Evolutionary conservation across 352 stramenopile species (phyloP).

Genomic region (Globisporangium polare): DNA sequence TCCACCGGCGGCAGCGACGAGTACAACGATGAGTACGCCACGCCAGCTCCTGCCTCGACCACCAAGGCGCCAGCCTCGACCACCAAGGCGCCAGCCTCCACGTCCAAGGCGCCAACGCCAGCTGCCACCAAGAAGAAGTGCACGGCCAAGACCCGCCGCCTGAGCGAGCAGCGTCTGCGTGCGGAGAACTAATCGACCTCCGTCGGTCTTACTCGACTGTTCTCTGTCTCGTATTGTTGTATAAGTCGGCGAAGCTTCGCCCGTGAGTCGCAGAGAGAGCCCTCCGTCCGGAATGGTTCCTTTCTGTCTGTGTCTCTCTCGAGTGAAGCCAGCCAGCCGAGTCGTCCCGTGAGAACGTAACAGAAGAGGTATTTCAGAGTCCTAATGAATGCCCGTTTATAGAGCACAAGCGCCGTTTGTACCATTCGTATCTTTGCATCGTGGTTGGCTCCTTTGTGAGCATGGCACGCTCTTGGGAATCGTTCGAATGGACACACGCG

Average conservation of each 20-base stretch:
- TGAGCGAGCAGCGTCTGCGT: slow-evolving; percentile 5
- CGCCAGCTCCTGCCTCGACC: slow-evolving; percentile 5
- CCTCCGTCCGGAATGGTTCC: background rate
- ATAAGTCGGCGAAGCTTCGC: background rate
- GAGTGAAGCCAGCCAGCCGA: background rate
- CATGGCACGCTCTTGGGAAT: too few species aligned
- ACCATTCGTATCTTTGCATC: background rate
- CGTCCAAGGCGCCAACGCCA: slow-evolving; percentile 1
- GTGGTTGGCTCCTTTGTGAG: too few species aligned
- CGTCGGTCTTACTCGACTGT: background rate
- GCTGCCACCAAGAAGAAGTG: slow-evolving; percentile 12
- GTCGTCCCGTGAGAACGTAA: background rate
- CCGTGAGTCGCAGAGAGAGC: background rate
- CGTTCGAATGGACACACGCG: too few species aligned
- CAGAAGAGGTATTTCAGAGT: background rate
- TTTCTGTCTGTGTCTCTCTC: background rate
- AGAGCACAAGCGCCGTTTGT: background rate
- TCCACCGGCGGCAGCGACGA: slow-evolving; percentile 4
- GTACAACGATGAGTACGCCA: slow-evolving; percentile 15
- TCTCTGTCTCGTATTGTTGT: background rate
- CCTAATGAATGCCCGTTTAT: background rate
- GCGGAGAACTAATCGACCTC: background rate
- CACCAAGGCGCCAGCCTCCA: background rate
- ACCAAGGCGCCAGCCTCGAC: slow-evolving; percentile 1
- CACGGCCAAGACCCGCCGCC: slow-evolving; percentile 9